Conservation (phyloP, 169 alveolate species). For the Plasmodium gaboni region DNA sequence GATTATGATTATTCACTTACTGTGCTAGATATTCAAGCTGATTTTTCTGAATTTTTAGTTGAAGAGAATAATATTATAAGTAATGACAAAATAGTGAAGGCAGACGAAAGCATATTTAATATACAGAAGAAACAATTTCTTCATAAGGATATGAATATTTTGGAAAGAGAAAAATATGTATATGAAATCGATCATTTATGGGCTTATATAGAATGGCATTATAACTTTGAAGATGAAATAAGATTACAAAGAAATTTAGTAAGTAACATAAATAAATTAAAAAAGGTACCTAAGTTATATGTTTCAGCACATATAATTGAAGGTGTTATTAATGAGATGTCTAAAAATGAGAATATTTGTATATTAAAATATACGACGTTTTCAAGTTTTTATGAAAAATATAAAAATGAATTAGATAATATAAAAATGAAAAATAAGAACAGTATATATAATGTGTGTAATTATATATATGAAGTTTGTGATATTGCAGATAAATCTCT, state of each 20-base stretch:
- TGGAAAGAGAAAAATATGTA: slow-evolving; percentile 53
- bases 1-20: slow-evolving; percentile 41
- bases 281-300: slow-evolving; percentile 46
- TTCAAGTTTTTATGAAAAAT: slow-evolving; percentile 48
- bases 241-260: slow-evolving; percentile 53
- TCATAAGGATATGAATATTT: slow-evolving; percentile 23
- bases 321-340: slow-evolving; percentile 62
- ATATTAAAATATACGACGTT: slow-evolving; percentile 61
- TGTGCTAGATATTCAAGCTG: slow-evolving; percentile 69
- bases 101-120: slow-evolving; percentile 29
- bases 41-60: slow-evolving; percentile 58
- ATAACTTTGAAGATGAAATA: slow-evolving; percentile 71
- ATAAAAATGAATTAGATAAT: slow-evolving; percentile 41
- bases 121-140: slow-evolving; percentile 40
- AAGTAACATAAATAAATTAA: slow-evolving; percentile 32
- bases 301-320: slow-evolving; percentile 77
- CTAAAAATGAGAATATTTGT: slow-evolving; percentile 68
- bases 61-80: slow-evolving; percentile 72
- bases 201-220: slow-evolving; percentile 77
- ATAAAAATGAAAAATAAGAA: slow-evolving; percentile 11
- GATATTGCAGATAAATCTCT: slow-evolving; percentile 74
- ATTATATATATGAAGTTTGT: slow-evolving; percentile 73
- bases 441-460: slow-evolving; percentile 52
- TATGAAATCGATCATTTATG: slow-evolving; percentile 70
- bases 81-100: slow-evolving; percentile 28